A percentile compares a stretch with the other conserved stretches of the same genome.
Evolutionary conservation across 2,329 filamentous ascomycete genomes (phyloP).

Genomic region (Monilinia polystroma): DNA sequence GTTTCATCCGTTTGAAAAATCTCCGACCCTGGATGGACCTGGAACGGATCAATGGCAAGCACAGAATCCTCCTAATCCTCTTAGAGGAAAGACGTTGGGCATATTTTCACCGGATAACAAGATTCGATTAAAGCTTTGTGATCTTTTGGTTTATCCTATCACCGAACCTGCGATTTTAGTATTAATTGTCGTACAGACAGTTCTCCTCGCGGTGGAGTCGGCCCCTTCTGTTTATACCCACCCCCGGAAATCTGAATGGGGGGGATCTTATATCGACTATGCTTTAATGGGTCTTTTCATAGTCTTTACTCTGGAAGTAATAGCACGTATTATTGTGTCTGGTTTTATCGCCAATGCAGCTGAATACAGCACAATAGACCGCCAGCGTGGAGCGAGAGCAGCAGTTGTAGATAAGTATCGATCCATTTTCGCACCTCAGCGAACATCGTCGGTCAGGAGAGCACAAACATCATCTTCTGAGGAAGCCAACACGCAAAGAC

Average conservation of each 20-base stretch:
- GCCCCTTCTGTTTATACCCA: constrained; percentile 66
- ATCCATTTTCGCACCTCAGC: constrained; percentile 77
- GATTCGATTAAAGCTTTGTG: constrained; percentile 72
- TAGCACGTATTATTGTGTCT: constrained; percentile 84
- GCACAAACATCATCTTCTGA: constrained; percentile 30
- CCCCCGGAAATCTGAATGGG: constrained; percentile 64
- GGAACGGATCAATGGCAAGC: constrained; percentile 27
- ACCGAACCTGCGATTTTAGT: constrained; percentile 85
- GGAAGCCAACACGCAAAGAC: constrained; percentile 30
- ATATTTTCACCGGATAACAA: constrained; percentile 78
- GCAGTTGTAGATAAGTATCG: constrained; percentile 75
- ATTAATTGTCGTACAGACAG: constrained; percentile 82
- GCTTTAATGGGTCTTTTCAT: constrained; percentile 79
- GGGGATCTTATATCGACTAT: constrained; percentile 44
- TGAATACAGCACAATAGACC: constrained; percentile 89
- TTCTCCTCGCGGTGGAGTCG: constrained; percentile 85
- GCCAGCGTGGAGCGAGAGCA: constrained; percentile 69
- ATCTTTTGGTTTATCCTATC: constrained; percentile 79
- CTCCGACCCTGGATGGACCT: constrained; percentile 16
- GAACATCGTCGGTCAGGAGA: constrained; percentile 47
- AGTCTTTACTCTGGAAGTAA: constrained; percentile 84
- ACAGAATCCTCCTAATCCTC: constrained; percentile 63
- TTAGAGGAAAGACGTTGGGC: constrained; percentile 82
- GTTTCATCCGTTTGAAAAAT: constrained; percentile 38
- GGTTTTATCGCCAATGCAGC: constrained; percentile 87